A percentile compares a stretch with the other conserved stretches of the same genome.
Conservation (phyloP, 208 protist genomes). For the Balamuthia mandrillaris region DNA sequence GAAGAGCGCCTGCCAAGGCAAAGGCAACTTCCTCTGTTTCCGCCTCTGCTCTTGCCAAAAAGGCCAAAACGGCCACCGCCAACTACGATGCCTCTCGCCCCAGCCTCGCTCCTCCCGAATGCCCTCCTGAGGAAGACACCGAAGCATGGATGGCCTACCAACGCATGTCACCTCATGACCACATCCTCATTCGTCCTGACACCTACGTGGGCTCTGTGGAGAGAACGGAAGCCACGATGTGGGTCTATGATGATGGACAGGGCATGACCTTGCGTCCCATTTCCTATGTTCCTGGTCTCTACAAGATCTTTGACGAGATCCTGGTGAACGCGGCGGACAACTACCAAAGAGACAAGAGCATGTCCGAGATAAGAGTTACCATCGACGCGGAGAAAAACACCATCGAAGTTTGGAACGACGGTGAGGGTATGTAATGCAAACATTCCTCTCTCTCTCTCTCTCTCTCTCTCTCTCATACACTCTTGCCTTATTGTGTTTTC, state of each 20-base stretch:
- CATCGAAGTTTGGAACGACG: conserved; percentile 97
- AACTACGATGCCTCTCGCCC: too few species aligned
- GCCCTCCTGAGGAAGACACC: too few species aligned
- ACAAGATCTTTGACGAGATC: conserved; percentile 99
- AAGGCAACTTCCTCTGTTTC: too few species aligned
- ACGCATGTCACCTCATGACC: conserved; percentile 95
- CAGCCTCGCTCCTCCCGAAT: too few species aligned
- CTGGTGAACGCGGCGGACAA: conserved; percentile 99
- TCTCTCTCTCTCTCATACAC: too few species aligned
- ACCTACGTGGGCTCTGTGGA: conserved; percentile 96
- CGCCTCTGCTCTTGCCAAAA: too few species aligned
- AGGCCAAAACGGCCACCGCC: too few species aligned
- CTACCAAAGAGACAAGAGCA: conserved; percentile 90
- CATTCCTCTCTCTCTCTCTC: not conserved
- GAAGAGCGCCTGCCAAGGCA: too few species aligned
- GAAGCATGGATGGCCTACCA: too few species aligned
- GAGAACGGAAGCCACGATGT: conserved; percentile 81
- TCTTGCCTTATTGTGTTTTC: too few species aligned
- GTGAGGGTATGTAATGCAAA: conserved; percentile 82
- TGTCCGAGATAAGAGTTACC: conserved; percentile 77
- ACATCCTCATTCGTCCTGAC: conserved; percentile 96
- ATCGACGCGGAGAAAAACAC: conserved; percentile 87
- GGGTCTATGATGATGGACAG: conserved; percentile 86
- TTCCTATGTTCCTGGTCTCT: conserved; percentile 96
- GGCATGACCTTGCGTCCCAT: conserved; percentile 89